Evolutionary conservation across 495 filamentous ascomycete species (phyloP), one percentile per base, ranked within the genome.

Genomic region (Aspergillus wentii): DNA sequence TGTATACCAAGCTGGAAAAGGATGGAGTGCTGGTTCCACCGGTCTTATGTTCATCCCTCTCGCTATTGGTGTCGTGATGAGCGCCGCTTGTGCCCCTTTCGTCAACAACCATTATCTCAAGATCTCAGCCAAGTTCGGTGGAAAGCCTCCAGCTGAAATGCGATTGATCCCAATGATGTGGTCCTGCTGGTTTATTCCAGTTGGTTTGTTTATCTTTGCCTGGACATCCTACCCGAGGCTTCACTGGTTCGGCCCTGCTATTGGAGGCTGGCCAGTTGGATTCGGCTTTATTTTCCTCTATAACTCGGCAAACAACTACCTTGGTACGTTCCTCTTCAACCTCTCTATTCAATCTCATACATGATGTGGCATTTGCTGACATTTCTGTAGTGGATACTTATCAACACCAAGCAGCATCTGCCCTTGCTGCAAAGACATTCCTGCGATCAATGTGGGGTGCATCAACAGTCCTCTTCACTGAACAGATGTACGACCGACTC

Each of bases 201-300:
- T 85, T 31, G 84, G 83, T 9, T 64, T 89, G 5, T 89, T 91
- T 61, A 85, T 90, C 56, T 91, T 91, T 59, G 86, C 84, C 22
- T 90, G 86, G 86, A 76, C 82, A 2, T 86, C 81, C 0, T 89
- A 83, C 56, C 68, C 75, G 4, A 38, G 38, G 0, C 48, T 90
- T 2, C 71, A 60, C 48, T 90, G 85, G 85, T 68, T 79, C 32
- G 86, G 83, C 0, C 83, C 85, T 2, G 68, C 71, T 2, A 67
- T 92, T 9, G 86, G 79, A 17, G 86, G 86, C 23, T 80, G 82
- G 48, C 82, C 85, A 6, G 76, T 90, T 36, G 86, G 85, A 5
- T 89, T 90, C 55, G 86, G 86, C 17, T 88, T 92, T 56, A 86
- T 90, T 53, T 88, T 89, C 64, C 63, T 91, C 16, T 91, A 90